Conservation (phyloP, 2,329 filamentous ascomycete genomes). For the Diplodia sapinea region DNA sequence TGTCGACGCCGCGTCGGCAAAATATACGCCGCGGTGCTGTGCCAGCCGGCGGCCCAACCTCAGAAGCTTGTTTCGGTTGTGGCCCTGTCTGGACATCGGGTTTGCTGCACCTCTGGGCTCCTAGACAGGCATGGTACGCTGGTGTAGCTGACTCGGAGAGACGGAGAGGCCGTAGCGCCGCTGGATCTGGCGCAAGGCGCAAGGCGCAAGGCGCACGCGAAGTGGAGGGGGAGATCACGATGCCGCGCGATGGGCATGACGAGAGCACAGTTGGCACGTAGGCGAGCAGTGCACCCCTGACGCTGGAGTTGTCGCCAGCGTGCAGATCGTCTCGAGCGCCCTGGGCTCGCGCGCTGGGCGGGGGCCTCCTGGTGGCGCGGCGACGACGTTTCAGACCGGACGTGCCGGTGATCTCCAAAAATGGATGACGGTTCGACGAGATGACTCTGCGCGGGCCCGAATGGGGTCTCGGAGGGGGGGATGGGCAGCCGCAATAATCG, state of each 20-base stretch:
- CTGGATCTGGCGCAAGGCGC: conserved; percentile 10
- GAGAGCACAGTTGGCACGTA: conserved; percentile 17
- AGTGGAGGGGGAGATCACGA: conserved; percentile 18
- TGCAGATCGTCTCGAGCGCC: conserved; percentile 18
- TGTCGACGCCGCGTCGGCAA: conserved; percentile 21
- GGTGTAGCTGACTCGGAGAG: not conserved
- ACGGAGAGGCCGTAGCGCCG: not conserved
- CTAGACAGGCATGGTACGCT: not conserved
- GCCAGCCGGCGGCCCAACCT: conserved; percentile 4
- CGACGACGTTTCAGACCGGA: conserved; percentile 1
- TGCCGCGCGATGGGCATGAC: conserved; percentile 13
- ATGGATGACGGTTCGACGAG: not conserved
- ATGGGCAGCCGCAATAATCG: conserved; percentile 14
- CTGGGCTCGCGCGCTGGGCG: not conserved
- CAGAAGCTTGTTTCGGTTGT: conserved; percentile 23
- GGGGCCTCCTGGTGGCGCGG: conserved; percentile 17
- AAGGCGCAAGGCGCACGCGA: conserved; percentile 5
- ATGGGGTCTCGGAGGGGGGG: conserved; percentile 9
- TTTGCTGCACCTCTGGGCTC: not conserved
- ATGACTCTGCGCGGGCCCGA: conserved; percentile 18
- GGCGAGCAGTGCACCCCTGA: conserved; percentile 27
- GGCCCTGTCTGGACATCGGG: not conserved
- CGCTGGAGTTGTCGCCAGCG: conserved; percentile 11
- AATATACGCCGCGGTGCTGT: conserved; percentile 15
- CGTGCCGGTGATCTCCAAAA: not conserved